phyloP scores from a whole-genome alignment of 495 filamentous ascomycete genomes.

The Penicillium atrosanguineum region DNA sequence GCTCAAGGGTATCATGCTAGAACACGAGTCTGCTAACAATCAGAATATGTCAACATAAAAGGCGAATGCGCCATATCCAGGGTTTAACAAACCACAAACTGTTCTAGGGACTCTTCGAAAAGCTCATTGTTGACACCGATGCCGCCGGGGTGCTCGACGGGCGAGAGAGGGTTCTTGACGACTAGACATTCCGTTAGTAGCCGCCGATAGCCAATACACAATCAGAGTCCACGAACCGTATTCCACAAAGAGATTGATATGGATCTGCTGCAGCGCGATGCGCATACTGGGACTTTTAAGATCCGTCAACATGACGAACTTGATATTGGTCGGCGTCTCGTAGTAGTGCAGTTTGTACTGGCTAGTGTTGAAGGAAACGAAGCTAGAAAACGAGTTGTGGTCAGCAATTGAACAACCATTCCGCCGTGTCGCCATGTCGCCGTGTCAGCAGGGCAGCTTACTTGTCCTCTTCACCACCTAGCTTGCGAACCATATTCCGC shows the following conservation, averaged over 20 bases:
- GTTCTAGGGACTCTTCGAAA: conserved; percentile 88
- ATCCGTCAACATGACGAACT: conserved; percentile 96
- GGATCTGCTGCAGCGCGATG: conserved; percentile 94
- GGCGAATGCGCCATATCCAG: neutral
- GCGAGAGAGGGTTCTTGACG: conserved; percentile 90
- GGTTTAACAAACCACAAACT: conserved; percentile 61
- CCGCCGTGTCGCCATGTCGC: too few relatives aligned
- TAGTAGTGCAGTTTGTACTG: conserved; percentile 99
- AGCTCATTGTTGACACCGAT: conserved; percentile 90
- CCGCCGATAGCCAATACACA: neutral
- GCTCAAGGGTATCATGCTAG: conserved; percentile 24
- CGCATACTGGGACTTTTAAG: conserved; percentile 84
- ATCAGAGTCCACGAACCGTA: conserved; percentile 58
- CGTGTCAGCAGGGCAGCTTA: conserved; percentile 27
- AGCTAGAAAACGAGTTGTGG: conserved; percentile 44
- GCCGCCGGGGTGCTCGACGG: conserved; percentile 83
- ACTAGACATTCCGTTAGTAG: conserved; percentile 49
- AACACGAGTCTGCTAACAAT: conserved; percentile 38
- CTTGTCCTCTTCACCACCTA: conserved; percentile 85
- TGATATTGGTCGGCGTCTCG: conserved; percentile 91
- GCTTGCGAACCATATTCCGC: conserved; percentile 93
- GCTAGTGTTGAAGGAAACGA: conserved; percentile 82
- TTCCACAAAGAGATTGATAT: conserved; percentile 96
- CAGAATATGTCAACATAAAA: conserved; percentile 20
- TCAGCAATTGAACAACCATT: neutral